A percentile compares a stretch with the other conserved stretches of the same genome.
phyloP scores from a whole-genome alignment of 2,329 filamentous ascomycete genomes.

The Ceratocystis papillata region DNA sequence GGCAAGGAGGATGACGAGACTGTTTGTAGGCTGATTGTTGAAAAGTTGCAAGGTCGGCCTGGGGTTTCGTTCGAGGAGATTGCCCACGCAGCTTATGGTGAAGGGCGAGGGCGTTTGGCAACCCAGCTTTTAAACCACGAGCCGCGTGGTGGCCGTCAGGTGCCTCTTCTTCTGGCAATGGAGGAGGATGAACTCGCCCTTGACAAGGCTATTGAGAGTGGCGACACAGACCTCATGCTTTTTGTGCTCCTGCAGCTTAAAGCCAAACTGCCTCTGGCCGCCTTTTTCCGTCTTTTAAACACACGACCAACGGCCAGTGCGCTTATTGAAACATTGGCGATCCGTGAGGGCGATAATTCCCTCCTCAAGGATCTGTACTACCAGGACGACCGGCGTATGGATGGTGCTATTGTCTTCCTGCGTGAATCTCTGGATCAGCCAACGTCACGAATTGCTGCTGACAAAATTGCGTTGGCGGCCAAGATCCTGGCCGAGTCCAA shows the following conservation, averaged over 20 bases:
- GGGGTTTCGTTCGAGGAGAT: slow-evolving; percentile 96
- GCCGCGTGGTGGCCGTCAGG: slow-evolving; percentile 87
- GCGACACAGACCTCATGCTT: slow-evolving; percentile 86
- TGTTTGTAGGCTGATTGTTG: slow-evolving; percentile 76
- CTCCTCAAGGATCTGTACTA: slow-evolving; percentile 94
- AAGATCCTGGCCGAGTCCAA: slow-evolving; percentile 76
- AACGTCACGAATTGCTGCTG: slow-evolving; percentile 56
- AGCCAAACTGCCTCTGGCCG: slow-evolving; percentile 78
- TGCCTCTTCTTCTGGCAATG: slow-evolving; percentile 85
- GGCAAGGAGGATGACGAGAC: slow-evolving; percentile 78
- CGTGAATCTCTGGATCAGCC: slow-evolving; percentile 69
- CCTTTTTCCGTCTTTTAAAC: slow-evolving; percentile 88
- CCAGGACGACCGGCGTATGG: slow-evolving; percentile 82
- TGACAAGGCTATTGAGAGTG: slow-evolving; percentile 92
- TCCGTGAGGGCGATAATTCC: slow-evolving; percentile 57
- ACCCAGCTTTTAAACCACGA: slow-evolving; percentile 89
- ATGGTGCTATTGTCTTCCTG: slow-evolving; percentile 79
- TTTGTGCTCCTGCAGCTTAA: slow-evolving; percentile 80
- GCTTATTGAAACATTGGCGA: slow-evolving; percentile 73
- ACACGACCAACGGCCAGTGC: slow-evolving; percentile 74
- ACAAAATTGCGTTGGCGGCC: slow-evolving; percentile 79
- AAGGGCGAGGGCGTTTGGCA: slow-evolving; percentile 78
- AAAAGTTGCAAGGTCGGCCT: slow-evolving; percentile 73
- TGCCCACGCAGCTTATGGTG: slow-evolving; percentile 83
- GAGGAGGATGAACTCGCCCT: slow-evolving; percentile 90